A percentile compares a stretch with the other conserved stretches of the same genome.
phyloP scores from a whole-genome alignment of 805 yeast species.

The Sugiyamaella americana region DNA sequence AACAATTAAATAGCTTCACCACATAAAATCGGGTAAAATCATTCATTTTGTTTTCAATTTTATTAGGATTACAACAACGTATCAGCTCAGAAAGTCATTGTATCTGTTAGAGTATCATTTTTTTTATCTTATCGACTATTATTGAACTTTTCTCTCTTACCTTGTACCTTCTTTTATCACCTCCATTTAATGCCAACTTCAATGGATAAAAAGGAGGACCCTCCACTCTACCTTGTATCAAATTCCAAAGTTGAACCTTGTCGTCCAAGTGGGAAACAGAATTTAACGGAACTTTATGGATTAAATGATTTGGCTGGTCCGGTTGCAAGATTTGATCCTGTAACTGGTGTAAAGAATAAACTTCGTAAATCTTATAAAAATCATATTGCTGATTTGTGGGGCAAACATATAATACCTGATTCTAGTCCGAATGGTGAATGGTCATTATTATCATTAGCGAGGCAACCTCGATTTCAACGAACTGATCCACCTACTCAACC shows the following conservation, averaged over 20 bases:
- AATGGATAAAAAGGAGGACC: conserved; percentile 3
- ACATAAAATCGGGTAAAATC: too few relatives aligned
- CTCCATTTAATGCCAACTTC: conserved; percentile 7
- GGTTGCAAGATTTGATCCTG: conserved; percentile 80
- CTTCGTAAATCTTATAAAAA: conserved; percentile 91
- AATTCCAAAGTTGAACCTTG: conserved; percentile 13
- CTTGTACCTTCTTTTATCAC: too few relatives aligned
- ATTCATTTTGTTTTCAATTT: too few relatives aligned
- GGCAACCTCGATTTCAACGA: conserved; percentile 18
- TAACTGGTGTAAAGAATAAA: conserved; percentile 87
- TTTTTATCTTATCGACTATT: too few relatives aligned
- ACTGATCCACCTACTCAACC: conserved; percentile 23
- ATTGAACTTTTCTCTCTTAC: too few relatives aligned
- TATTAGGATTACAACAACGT: too few relatives aligned
- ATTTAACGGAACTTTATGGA: conserved; percentile 64
- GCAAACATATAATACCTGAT: conserved; percentile 35
- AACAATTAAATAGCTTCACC: too few relatives aligned
- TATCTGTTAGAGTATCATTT: too few relatives aligned
- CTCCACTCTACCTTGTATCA: conserved; percentile 7
- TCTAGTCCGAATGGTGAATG: conserved; percentile 10
- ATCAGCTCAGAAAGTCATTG: too few relatives aligned
- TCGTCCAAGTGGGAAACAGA: conserved; percentile 53
- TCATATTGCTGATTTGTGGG: conserved; percentile 82
- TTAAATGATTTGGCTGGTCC: conserved; percentile 64
- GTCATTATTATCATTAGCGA: conserved; percentile 25